A percentile compares a stretch with the other conserved stretches of the same genome.
Conservation (phyloP, 371 early-diverging fungal genomes). For the Apophysomyces sp. region DNA sequence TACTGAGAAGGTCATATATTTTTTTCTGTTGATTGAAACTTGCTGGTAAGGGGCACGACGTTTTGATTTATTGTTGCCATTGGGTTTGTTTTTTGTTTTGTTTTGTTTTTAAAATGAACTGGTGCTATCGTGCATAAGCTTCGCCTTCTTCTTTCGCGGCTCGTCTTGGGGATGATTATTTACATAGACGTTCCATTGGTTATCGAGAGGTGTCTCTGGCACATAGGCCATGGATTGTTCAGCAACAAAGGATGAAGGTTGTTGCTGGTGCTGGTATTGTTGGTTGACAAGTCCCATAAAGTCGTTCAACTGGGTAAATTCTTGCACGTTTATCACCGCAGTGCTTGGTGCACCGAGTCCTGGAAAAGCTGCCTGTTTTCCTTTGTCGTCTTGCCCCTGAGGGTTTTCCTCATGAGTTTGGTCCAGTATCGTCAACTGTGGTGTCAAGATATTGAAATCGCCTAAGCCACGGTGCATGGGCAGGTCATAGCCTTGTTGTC, state of each 20-base stretch:
- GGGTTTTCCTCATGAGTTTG: background rate
- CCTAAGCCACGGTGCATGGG: background rate
- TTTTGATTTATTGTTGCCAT: too few relatives aligned
- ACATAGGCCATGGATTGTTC: background rate
- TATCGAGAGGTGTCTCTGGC: background rate
- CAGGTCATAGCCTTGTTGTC: background rate
- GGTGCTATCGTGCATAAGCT: background rate
- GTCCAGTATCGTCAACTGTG: background rate
- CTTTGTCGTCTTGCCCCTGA: background rate
- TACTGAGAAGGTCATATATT: too few relatives aligned
- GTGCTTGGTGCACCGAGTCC: background rate
- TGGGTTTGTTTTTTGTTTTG: too few relatives aligned
- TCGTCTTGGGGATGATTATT: background rate
- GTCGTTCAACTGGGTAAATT: background rate
- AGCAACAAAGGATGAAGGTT: background rate
- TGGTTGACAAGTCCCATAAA: constrained; percentile 2
- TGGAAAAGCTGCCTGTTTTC: background rate
- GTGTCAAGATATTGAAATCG: background rate
- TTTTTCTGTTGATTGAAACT: too few relatives aligned
- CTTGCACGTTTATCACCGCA: background rate
- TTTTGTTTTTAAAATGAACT: background rate
- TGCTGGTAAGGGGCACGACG: too few relatives aligned
- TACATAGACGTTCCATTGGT: constrained; percentile 1
- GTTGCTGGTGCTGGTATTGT: constrained; percentile 1
- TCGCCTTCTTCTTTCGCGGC: background rate